Base-by-base conservation (phyloP, 1,284 basidiomycete species). In the Puccinia coronata region DNA sequence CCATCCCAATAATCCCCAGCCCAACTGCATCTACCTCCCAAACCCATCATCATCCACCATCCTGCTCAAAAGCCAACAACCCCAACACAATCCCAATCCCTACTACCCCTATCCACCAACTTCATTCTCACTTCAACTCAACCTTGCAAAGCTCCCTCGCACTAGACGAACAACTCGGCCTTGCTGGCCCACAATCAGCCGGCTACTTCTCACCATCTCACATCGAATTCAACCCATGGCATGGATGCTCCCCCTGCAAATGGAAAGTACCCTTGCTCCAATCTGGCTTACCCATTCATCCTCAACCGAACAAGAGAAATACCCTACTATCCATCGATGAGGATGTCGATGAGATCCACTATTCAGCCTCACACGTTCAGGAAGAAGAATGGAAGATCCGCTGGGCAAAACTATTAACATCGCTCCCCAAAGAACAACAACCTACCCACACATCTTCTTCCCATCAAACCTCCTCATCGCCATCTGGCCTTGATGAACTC, bases 331-430 rank as follows among this genome's bases (percentile, higher is more conserved):
- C 47, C 9, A 69, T 69, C 34, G 63, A 78, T 36, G 25, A 53
- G 5, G 28, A 72, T 28, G 5, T 55, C 43, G 51, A 72, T 36
- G 43, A 72, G 34, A 72, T 28, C n/a, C 2, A 72, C 31, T 25
- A n/a, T 72, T 25, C 23, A 51, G 1, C 1, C 51, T 55, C 70
- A 36, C 11, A 23, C 16, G 14, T 72, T 34, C 4, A 72, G 25
- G 25, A 36, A 11, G 53, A 73, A n/a, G 65, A 79, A 59, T 79
- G 76, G 76, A 67, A 79, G 43, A 79, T 79, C 39, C 43, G 55
- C 23, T 79, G 76, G 76, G 76, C 65, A 23, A 65, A 69, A 59
- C 12, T 79, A 25, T 23, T 6, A 25, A n/a, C n/a, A n/a, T n/a
- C n/a, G n/a, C n/a, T n/a, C n/a, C n/a, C n/a, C n/a, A n/a, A n/a